Percentiles rank a stretch among this genome's conserved stretches.
Evolutionary conservation across 495 filamentous ascomycete genomes (phyloP).

Genomic region (Cercophora samala): DNA sequence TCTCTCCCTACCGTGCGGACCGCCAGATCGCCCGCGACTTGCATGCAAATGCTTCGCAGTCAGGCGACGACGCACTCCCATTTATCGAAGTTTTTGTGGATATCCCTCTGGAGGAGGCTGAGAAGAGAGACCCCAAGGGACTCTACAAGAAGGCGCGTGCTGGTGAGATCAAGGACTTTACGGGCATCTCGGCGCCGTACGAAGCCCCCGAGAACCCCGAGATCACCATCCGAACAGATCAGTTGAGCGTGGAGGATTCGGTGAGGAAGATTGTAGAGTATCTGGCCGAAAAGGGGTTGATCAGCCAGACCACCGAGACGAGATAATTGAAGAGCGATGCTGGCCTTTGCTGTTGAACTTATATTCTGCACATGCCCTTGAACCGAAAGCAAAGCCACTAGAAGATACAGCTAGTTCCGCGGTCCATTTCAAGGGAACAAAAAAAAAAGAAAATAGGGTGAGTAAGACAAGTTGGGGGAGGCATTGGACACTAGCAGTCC

Average conservation of each 20-base stretch:
- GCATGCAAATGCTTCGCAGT: conserved; percentile 56
- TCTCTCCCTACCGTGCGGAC: conserved; percentile 88
- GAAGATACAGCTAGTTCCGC: background rate
- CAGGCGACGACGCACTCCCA: conserved; percentile 58
- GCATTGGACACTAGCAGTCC: background rate
- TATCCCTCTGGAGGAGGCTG: conserved; percentile 82
- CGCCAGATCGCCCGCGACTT: conserved; percentile 74
- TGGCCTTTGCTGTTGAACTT: background rate
- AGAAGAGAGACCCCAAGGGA: conserved; percentile 93
- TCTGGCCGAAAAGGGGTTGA: conserved; percentile 55
- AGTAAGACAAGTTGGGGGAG: background rate
- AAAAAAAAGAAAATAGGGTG: conserved; percentile 2
- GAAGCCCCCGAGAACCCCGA: conserved; percentile 85
- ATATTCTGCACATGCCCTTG: background rate
- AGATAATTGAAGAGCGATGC: conserved; percentile 20
- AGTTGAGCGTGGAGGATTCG: conserved; percentile 77
- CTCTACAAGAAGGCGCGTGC: conserved; percentile 93
- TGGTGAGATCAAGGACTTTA: conserved; percentile 95
- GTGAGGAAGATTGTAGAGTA: conserved; percentile 79
- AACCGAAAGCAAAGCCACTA: background rate
- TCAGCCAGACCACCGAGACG: conserved; percentile 35
- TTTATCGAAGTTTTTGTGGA: conserved; percentile 95
- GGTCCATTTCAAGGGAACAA: background rate
- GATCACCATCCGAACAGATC: conserved; percentile 74
- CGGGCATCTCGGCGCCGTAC: conserved; percentile 89